phyloP scores from a whole-genome alignment of 2,329 filamentous ascomycete species.

The Ascocoryne sarcoides region DNA sequence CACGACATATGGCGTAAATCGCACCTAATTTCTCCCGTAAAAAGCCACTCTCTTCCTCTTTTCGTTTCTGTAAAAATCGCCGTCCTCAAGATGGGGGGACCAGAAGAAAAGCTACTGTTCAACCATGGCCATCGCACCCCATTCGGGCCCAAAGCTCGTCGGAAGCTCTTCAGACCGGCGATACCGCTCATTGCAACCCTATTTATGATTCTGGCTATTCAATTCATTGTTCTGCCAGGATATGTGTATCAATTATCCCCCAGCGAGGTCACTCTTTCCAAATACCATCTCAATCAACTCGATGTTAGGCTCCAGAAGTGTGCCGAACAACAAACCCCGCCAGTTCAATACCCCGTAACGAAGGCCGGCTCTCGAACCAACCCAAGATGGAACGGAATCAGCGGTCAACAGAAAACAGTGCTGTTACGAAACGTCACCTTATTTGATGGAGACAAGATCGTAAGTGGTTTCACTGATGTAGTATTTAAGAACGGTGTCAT shows the following conservation, averaged over 20 bases:
- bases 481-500: conserved; percentile 33
- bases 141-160: no score
- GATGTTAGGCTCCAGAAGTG: conserved; percentile 23
- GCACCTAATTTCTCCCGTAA: no score
- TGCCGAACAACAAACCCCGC: conserved; percentile 17
- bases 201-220: conserved; percentile 13
- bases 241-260: conserved; percentile 16
- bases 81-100: no score
- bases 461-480: conserved; percentile 30
- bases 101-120: no score
- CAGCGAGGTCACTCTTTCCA: conserved; percentile 12
- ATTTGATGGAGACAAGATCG: conserved; percentile 34
- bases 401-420: conserved; percentile 31
- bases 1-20: no score
- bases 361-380: conserved; percentile 25
- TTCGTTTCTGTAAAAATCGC: no score
- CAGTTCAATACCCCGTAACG: conserved; percentile 21
- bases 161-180: no score
- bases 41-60: no score
- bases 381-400: conserved; percentile 33
- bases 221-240: conserved; percentile 21
- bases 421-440: conserved; percentile 35
- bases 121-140: no score
- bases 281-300: conserved; percentile 17
- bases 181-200: conserved; percentile 17